Evolutionary conservation across 2,329 filamentous ascomycete species (phyloP), one percentile per base, ranked within the genome.

Genomic region (Thielaviopsis ethacetica): DNA sequence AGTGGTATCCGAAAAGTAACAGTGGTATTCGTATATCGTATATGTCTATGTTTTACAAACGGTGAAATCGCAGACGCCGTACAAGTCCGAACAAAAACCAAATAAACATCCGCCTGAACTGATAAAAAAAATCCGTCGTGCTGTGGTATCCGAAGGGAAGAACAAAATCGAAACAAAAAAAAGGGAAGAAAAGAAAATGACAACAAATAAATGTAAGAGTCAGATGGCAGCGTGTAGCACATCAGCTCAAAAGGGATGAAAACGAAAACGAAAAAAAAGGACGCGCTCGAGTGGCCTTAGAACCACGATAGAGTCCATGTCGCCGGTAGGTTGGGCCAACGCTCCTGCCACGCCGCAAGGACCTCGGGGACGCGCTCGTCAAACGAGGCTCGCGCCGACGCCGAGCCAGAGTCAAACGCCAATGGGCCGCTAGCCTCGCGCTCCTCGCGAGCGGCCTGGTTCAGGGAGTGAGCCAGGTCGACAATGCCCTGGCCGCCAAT

Each of bases 281-380:
- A 34, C 30, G 10, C 30, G 6, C 10, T 34, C 2, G 30, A 34
- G 2, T 34, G 30, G 30, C 47, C 60, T 76, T 73, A 97, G 68
- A 97, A 89, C 91, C 93, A 98, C 26, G 90, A 89, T 68, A 97
- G 69, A 24, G 91, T 97, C 93, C 93, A 98, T 59, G 93, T 78
- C 2, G 90, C 88, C 19, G 93, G 93, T 65, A 97, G 71, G 65
- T 88, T 85, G 5, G 93, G 91, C 88, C 91, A 96, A 65, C 85
- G 81, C 70, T 95, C 91, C 72, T 98, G 93, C 93, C 93, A 98
- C 57, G 84, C 82, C 1, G 84, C 91, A 62, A 98, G 73, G 41
- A 98, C 86, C 64, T 96, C 91, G 0, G 93, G 93, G 1, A 98
- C 93, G 59, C 83, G 81, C 69, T 95, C 91, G 71, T 98, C 93